Conservation (phyloP, 352 stramenopile species). For the Phytophthora melonis region DNA sequence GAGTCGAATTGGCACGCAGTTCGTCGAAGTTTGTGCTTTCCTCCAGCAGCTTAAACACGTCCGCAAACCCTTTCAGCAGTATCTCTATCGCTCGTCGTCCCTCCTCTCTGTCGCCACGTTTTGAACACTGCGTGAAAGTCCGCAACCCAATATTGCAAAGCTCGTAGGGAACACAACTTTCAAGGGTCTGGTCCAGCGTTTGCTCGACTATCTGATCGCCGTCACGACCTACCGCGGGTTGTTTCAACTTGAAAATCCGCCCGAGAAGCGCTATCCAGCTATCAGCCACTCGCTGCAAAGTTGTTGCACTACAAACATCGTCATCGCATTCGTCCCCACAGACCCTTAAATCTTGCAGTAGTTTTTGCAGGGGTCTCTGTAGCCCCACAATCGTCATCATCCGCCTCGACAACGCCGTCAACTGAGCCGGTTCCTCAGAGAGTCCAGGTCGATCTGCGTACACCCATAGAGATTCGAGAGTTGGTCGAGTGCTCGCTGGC, state of each 20-base stretch:
- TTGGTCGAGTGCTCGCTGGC: slow-evolving; percentile 17
- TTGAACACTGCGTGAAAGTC: slow-evolving; percentile 13
- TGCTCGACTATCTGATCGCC: background rate
- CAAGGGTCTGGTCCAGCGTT: background rate
- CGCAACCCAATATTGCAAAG: slow-evolving; percentile 11
- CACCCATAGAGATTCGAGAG: slow-evolving; percentile 23
- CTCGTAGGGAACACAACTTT: slow-evolving; percentile 12
- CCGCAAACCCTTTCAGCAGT: slow-evolving; percentile 9
- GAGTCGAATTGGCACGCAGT: slow-evolving; percentile 2
- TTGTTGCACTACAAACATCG: background rate
- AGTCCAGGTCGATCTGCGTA: slow-evolving; percentile 7
- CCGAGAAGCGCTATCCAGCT: slow-evolving; percentile 17
- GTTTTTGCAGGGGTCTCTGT: background rate
- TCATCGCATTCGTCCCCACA: background rate
- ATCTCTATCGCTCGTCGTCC: slow-evolving; percentile 8
- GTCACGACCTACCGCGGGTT: background rate
- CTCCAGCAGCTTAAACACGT: slow-evolving; percentile 20
- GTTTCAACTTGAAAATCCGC: slow-evolving; percentile 15
- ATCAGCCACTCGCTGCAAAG: background rate
- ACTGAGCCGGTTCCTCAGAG: background rate
- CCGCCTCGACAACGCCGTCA: slow-evolving; percentile 4
- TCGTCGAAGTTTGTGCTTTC: slow-evolving; percentile 8
- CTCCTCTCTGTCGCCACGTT: slow-evolving; percentile 14
- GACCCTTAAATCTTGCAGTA: slow-evolving; percentile 4
- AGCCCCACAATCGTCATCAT: slow-evolving; percentile 17